Evolutionary conservation across 441 rosid genomes (phyloP).

Genomic region (Populus hybrid): DNA sequence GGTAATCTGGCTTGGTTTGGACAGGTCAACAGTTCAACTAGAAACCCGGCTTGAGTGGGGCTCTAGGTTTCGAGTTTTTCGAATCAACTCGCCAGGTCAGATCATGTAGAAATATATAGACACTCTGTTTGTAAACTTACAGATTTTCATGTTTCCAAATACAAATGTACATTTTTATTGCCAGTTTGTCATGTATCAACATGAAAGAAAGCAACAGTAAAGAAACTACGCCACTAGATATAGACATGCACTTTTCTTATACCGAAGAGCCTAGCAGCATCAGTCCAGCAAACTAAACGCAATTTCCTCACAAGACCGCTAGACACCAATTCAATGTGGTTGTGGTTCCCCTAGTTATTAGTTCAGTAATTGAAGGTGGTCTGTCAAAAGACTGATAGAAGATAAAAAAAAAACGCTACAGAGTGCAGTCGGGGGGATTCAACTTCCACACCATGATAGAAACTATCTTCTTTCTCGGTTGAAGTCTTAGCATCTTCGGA

Average conservation of each 20-base stretch:
- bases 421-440: too few relatives aligned
- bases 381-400: neutral
- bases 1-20: too few relatives aligned
- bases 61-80: too few relatives aligned
- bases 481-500: neutral
- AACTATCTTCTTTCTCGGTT: neutral
- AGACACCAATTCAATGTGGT: neutral
- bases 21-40: too few relatives aligned
- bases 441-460: neutral
- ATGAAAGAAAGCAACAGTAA: neutral
- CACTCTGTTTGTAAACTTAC: too few relatives aligned
- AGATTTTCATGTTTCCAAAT: neutral
- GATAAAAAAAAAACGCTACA: too few relatives aligned
- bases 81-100: too few relatives aligned
- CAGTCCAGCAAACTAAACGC: neutral
- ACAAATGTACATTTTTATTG: neutral
- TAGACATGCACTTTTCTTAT: neutral
- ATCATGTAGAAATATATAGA: too few relatives aligned
- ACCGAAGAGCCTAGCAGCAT: neutral
- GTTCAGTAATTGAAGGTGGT: neutral
- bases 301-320: neutral
- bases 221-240: neutral
- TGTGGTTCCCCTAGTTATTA: neutral
- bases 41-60: too few relatives aligned
- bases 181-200: neutral